Percentiles rank a stretch among this genome's conserved stretches.
Evolutionary conservation across 1,284 basidiomycete genomes (phyloP).

Genomic region (Ganoderma lucidum): DNA sequence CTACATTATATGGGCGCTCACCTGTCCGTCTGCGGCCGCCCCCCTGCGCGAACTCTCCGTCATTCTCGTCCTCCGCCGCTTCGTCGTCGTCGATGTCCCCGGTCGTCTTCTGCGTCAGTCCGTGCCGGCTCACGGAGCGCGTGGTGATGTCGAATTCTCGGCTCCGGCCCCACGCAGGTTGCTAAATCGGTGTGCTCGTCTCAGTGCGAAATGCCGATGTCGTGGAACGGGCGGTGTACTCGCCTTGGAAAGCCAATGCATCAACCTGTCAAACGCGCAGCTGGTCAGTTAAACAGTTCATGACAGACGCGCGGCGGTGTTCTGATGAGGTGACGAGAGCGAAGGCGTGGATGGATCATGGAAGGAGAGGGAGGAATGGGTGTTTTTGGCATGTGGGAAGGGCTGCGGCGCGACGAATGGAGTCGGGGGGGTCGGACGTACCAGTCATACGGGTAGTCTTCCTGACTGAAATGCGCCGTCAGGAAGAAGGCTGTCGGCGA

Average conservation of each 20-base stretch:
- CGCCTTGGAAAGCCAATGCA: constrained; percentile 87
- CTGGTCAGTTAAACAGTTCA: constrained; percentile 18
- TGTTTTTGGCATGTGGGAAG: not conserved
- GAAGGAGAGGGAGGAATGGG: constrained; percentile 5
- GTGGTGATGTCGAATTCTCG: constrained; percentile 89
- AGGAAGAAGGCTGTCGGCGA: constrained; percentile 76
- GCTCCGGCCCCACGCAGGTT: constrained; percentile 86
- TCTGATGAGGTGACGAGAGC: not conserved
- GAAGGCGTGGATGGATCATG: not conserved
- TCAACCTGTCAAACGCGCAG: constrained; percentile 59
- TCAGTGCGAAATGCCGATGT: not conserved
- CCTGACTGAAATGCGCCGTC: constrained; percentile 85
- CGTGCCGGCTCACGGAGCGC: constrained; percentile 66
- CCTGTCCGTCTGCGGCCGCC: constrained; percentile 77
- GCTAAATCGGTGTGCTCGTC: constrained; percentile 45
- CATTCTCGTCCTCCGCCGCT: constrained; percentile 66
- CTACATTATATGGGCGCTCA: constrained; percentile 45
- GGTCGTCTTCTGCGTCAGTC: constrained; percentile 68
- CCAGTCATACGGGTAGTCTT: constrained; percentile 88
- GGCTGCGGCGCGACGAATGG: not conserved
- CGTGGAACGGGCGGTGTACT: not conserved
- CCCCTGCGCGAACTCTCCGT: constrained; percentile 60
- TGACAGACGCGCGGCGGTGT: not conserved
- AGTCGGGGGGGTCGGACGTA: constrained; percentile 41
- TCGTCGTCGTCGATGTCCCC: constrained; percentile 84